These are phyloP conservation scores for Periconia sp. DNA, from an alignment of 2,329 filamentous ascomycete genomes.

Conservation along the genomic window DNA sequence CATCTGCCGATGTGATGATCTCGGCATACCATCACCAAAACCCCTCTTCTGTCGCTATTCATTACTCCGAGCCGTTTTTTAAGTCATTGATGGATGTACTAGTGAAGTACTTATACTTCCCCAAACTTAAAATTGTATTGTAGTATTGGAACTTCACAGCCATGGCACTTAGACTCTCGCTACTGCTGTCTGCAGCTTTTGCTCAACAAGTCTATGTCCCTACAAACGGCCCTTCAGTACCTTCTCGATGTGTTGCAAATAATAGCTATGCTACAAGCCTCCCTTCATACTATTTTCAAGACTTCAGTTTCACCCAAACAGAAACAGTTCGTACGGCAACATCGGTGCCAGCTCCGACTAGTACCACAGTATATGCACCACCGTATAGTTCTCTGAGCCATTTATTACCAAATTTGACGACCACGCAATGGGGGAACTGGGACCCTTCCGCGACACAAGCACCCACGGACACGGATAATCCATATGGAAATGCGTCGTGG, in stretches of 20 bases:
- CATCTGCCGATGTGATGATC: no score
- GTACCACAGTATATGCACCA: conserved; percentile 40
- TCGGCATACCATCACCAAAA: no score
- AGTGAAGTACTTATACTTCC: no score
- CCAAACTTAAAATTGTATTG: no score
- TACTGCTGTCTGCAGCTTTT: not conserved
- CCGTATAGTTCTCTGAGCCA: conserved; percentile 38
- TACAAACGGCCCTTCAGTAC: conserved; percentile 26
- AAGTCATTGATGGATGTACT: no score
- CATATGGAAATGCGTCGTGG: conserved; percentile 46
- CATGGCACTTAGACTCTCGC: not conserved
- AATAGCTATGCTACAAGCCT: conserved; percentile 25
- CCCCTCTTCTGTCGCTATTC: no score
- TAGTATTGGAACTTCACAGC: not conserved
- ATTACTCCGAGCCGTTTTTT: no score
- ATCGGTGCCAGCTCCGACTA: conserved; percentile 33
- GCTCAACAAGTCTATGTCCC: conserved; percentile 43
- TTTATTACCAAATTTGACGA: conserved; percentile 39
- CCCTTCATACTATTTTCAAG: conserved; percentile 33
- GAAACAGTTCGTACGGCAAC: conserved; percentile 45
- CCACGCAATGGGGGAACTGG: conserved; percentile 49
- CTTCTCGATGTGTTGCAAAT: conserved; percentile 30
- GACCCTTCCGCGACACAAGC: conserved; percentile 37
- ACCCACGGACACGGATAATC: conserved; percentile 37
- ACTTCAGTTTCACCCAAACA: conserved; percentile 42